phyloP scores from a whole-genome alignment of 2,329 filamentous ascomycete genomes.

The Pseudopyricularia cyperi region DNA sequence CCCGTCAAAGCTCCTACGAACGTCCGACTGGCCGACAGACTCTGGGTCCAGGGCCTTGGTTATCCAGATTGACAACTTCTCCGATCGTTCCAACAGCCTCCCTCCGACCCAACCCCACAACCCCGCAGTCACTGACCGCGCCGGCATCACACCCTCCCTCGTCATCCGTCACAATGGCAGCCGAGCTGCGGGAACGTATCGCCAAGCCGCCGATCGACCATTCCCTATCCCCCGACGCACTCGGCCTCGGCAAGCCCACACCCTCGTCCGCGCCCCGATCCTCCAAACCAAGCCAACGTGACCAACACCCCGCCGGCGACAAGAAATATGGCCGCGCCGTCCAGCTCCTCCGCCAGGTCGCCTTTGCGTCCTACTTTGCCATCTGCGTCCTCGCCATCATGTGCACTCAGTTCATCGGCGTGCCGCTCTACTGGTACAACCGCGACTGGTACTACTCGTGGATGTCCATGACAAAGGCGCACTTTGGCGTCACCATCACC shows the following conservation, averaged over 20 bases:
- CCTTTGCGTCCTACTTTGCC: slow-evolving; percentile 38
- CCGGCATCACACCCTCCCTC: neutral
- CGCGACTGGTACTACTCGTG: slow-evolving; percentile 71
- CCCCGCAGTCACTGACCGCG: neutral
- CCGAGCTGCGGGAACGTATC: slow-evolving; percentile 21
- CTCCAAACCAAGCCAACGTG: slow-evolving; percentile 12
- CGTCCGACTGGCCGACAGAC: neutral
- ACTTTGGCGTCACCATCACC: slow-evolving; percentile 65
- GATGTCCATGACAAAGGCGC: slow-evolving; percentile 78
- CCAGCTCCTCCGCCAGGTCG: slow-evolving; percentile 38
- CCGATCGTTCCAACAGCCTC: neutral
- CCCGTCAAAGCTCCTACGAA: neutral
- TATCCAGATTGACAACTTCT: neutral
- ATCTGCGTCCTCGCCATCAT: slow-evolving; percentile 40
- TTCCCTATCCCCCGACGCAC: neutral
- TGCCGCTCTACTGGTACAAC: slow-evolving; percentile 64
- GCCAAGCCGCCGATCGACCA: slow-evolving; percentile 4
- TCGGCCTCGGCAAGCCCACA: slow-evolving; percentile 2
- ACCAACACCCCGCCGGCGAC: slow-evolving; percentile 39
- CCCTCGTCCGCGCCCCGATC: slow-evolving; percentile 3
- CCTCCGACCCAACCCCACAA: neutral
- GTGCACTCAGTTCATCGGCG: slow-evolving; percentile 61
- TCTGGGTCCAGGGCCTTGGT: neutral
- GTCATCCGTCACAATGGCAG: neutral
- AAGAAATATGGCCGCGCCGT: slow-evolving; percentile 35